Conservation (phyloP, 2,329 filamentous ascomycete genomes). For the Penicillium verrucosum region DNA sequence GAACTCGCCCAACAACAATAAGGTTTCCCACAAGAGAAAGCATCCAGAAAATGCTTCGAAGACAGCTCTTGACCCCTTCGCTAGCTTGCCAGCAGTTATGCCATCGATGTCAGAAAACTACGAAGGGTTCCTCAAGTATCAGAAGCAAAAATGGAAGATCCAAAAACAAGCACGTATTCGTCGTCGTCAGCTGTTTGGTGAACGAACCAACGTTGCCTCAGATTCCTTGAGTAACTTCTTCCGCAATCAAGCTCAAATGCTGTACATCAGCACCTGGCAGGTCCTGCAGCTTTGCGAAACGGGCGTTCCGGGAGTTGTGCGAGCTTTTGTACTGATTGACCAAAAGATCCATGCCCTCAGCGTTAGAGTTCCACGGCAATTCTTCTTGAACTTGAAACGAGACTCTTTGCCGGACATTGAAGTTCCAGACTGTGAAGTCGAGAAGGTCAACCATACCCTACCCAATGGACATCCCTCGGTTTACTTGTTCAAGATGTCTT, state of each 20-base stretch:
- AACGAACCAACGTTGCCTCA: constrained; percentile 62
- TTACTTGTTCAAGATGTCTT: constrained; percentile 89
- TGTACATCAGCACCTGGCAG: constrained; percentile 94
- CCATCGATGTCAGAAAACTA: constrained; percentile 85
- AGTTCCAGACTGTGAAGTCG: constrained; percentile 78
- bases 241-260: constrained; percentile 83
- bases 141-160: constrained; percentile 98
- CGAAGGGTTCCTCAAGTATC: constrained; percentile 80
- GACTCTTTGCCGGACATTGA: constrained; percentile 85
- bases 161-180: constrained; percentile 86
- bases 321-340: constrained; percentile 88
- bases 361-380: constrained; percentile 79
- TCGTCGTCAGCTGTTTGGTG: constrained; percentile 87
- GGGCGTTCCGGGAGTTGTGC: constrained; percentile 79
- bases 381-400: constrained; percentile 89
- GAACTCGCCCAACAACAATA: constrained; percentile 60
- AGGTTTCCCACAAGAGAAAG: constrained; percentile 65
- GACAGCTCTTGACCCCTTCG: constrained; percentile 72
- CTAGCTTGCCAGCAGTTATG: constrained; percentile 77
- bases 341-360: constrained; percentile 85
- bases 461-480: constrained; percentile 93
- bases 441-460: constrained; percentile 89
- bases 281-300: constrained; percentile 81
- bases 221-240: constrained; percentile 70
- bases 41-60: constrained; percentile 62